Base-by-base conservation (phyloP, 2,329 filamentous ascomycete genomes). In the Neonectria magnoliae region DNA sequence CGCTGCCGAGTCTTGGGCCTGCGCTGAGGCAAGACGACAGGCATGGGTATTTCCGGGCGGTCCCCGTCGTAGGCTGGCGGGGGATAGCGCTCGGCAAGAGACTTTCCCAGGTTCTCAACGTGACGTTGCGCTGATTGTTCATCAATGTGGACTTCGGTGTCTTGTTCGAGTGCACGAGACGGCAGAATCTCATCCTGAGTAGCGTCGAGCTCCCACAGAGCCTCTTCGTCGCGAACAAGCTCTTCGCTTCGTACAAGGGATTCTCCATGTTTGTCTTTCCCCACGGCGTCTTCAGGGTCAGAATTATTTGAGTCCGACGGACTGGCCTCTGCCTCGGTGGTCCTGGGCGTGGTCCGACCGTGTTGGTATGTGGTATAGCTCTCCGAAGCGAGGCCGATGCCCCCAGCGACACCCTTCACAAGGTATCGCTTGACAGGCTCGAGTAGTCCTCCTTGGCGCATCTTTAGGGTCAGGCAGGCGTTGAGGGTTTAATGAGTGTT, bases 1-100 rank as follows among this genome's bases (percentile, higher is more conserved):
- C 65, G 62, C 8, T 59, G 45, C 22, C 62, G 56, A 33, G 45
- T 65, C 41, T 64, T 67, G n/a, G 67, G 67, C 41, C 67, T 47
- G 5, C 66, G 52, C 29, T 69, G 67, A 9, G 67, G 67, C 5
- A 69, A 50, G 31, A 69, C 57, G 13, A 69, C 67, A 2, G 67
- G 60, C 8, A 58, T 22, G 1, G 53, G 27, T 25, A 65, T 11
- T 11, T 44, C 36, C 1, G 25, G 11, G 4, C 4, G 13, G 8
- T 14, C 8, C 10, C 42, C 20, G 5, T n/a, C 9, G 16, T 31
- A n/a, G 25, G 47, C 2, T 13, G 62, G 53, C 2, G 47, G 38
- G 9, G 62, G 62, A 25, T 62, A 54, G 16, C 53, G 54, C 13
- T 22, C 16, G 33, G 47, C 36, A 2, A 65, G 42, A 8, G 51